These are phyloP conservation scores for Borealophlyctis nickersoniae DNA, from an alignment of 192 early-diverging fungal genomes.

Conservation along the genomic window DNA sequence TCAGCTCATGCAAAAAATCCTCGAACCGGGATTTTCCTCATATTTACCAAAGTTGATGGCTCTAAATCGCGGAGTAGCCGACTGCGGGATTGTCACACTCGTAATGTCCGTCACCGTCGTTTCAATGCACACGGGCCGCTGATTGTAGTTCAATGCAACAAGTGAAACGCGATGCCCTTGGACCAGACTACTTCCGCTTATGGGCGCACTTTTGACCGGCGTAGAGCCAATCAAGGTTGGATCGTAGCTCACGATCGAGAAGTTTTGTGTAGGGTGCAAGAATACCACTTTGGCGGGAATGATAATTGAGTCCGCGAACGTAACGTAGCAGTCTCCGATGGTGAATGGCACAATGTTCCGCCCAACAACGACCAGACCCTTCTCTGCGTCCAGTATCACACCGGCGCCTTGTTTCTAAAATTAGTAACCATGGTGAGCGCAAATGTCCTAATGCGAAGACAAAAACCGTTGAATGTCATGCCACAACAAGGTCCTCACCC, in stretches of 20 bases:
- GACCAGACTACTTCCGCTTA: slow-evolving; percentile 54
- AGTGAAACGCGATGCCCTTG: slow-evolving; percentile 57
- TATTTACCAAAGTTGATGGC: slow-evolving; percentile 62
- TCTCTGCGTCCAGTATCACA: slow-evolving; percentile 73
- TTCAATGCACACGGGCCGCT: slow-evolving; percentile 44
- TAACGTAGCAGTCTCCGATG: slow-evolving; percentile 76
- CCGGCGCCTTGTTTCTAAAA: slow-evolving; percentile 63
- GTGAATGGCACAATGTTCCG: slow-evolving; percentile 77
- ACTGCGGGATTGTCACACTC: slow-evolving; percentile 45
- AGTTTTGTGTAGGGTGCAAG: slow-evolving; percentile 86
- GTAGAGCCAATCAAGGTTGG: slow-evolving; percentile 69
- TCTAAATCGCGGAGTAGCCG: slow-evolving; percentile 58
- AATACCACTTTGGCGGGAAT: slow-evolving; percentile 81
- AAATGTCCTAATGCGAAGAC: background rate
- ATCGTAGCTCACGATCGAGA: slow-evolving; percentile 81
- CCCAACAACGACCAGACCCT: slow-evolving; percentile 77
- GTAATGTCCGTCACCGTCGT: slow-evolving; percentile 55
- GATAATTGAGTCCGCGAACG: slow-evolving; percentile 83
- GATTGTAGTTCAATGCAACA: slow-evolving; percentile 52
- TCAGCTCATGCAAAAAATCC: background rate
- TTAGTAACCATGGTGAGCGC: too few species aligned
- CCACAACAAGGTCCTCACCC: slow-evolving; percentile 12
- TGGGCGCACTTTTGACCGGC: slow-evolving; percentile 58
- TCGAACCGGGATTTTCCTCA: background rate
- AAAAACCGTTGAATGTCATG: background rate